A percentile compares a stretch with the other conserved stretches of the same genome.
Conservation (phyloP, 2,329 filamentous ascomycete species). For the Aspergillus sp. region DNA sequence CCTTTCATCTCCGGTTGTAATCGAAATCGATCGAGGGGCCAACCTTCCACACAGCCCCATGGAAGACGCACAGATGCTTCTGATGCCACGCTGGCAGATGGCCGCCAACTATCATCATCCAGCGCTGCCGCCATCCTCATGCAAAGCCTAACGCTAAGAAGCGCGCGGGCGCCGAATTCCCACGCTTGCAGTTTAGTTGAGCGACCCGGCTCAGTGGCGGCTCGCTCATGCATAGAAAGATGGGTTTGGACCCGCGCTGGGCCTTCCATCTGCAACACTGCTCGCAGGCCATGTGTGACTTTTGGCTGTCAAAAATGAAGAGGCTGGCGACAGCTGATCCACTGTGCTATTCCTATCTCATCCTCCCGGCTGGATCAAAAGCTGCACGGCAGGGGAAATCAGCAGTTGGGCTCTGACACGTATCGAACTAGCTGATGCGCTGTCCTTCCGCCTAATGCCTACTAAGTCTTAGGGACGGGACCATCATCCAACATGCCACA, state of each 20-base stretch:
- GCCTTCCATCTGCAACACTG: slow-evolving; percentile 12
- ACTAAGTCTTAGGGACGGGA: slow-evolving; percentile 13
- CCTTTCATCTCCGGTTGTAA: background rate
- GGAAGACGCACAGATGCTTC: slow-evolving; percentile 1
- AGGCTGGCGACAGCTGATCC: slow-evolving; percentile 24
- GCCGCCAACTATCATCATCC: slow-evolving; percentile 30
- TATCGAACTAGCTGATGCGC: slow-evolving; percentile 28
- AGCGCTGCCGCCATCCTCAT: slow-evolving; percentile 21
- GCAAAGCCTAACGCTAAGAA: slow-evolving; percentile 12
- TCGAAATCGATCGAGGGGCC: background rate
- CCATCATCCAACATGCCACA: slow-evolving; percentile 14
- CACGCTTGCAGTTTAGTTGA: slow-evolving; percentile 13
- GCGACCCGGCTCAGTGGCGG: slow-evolving; percentile 11
- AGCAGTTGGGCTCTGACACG: slow-evolving; percentile 36
- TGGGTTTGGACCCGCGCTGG: slow-evolving; percentile 5
- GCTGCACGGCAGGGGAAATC: slow-evolving; percentile 31
- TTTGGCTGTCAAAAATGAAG: slow-evolving; percentile 15
- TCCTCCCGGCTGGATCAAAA: slow-evolving; percentile 25
- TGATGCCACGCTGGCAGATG: slow-evolving; percentile 33
- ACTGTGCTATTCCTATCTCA: slow-evolving; percentile 26
- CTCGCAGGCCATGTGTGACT: slow-evolving; percentile 16
- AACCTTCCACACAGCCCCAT: slow-evolving; percentile 11
- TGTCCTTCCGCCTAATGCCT: slow-evolving; percentile 23
- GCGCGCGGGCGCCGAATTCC: slow-evolving; percentile 22
- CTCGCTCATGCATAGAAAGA: slow-evolving; percentile 15